phyloP scores from a whole-genome alignment of 2,329 filamentous ascomycete genomes.

The Arthrobotrys entomopaga region DNA sequence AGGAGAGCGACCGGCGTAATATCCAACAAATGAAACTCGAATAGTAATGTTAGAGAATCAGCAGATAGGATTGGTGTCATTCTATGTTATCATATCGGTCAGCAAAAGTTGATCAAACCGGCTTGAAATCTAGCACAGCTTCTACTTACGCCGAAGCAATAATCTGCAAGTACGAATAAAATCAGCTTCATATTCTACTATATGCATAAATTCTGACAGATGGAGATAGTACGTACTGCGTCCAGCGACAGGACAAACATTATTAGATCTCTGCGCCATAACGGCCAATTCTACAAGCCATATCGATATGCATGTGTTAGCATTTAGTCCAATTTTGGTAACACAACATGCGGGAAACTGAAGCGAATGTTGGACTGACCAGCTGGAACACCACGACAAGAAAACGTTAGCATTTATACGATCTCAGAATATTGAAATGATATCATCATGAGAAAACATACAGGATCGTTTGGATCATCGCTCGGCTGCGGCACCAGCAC shows the following conservation, averaged over 20 bases:
- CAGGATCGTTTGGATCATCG: slow-evolving; percentile 88
- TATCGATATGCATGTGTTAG: slow-evolving; percentile 43
- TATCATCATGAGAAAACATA: slow-evolving; percentile 66
- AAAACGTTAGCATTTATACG: not conserved
- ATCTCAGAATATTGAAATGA: not conserved
- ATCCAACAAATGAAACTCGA: slow-evolving; percentile 68
- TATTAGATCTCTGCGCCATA: slow-evolving; percentile 85
- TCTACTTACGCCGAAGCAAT: slow-evolving; percentile 74
- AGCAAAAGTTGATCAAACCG: slow-evolving; percentile 8
- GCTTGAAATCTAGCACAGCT: not conserved
- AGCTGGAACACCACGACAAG: slow-evolving; percentile 15
- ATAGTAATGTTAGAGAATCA: slow-evolving; percentile 80
- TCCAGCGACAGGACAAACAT: slow-evolving; percentile 80
- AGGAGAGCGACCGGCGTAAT: slow-evolving; percentile 49
- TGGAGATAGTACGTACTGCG: slow-evolving; percentile 62
- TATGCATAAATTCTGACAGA: not conserved
- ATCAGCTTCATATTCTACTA: slow-evolving; percentile 17
- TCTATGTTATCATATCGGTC: slow-evolving; percentile 34
- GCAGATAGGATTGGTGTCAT: slow-evolving; percentile 88
- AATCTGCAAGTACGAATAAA: slow-evolving; percentile 64
- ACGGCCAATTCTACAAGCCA: slow-evolving; percentile 75
- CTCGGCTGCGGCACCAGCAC: slow-evolving; percentile 91
- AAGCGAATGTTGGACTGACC: slow-evolving; percentile 24
- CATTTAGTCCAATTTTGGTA: slow-evolving; percentile 10
- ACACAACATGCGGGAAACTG: too few relatives aligned